phyloP scores from a whole-genome alignment of 2,329 filamentous ascomycete species.

The Alternaria viburni region DNA sequence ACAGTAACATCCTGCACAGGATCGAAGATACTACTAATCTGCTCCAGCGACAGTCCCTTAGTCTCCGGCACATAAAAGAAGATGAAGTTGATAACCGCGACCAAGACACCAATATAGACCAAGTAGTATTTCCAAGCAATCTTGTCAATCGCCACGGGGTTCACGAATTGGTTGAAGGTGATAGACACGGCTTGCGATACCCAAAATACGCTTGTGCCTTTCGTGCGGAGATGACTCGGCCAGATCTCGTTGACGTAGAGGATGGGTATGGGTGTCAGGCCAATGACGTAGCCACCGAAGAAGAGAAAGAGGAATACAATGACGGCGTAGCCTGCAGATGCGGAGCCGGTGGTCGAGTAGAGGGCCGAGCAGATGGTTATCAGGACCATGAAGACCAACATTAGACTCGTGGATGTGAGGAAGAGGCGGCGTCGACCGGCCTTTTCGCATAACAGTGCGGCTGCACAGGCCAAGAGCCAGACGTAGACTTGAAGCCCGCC shows the following conservation, averaged over 20 bases:
- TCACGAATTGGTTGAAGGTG: slow-evolving; percentile 25
- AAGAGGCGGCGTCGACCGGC: slow-evolving; percentile 54
- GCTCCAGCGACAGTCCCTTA: slow-evolving; percentile 22
- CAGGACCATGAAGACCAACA: slow-evolving; percentile 53
- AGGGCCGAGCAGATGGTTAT: slow-evolving; percentile 50
- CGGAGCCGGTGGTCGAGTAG: slow-evolving; percentile 12
- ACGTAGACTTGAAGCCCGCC: slow-evolving; percentile 51
- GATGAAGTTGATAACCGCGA: slow-evolving; percentile 15
- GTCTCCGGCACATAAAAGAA: slow-evolving; percentile 25
- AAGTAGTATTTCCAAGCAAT: slow-evolving; percentile 35
- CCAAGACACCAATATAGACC: slow-evolving; percentile 27
- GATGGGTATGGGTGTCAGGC: slow-evolving; percentile 42
- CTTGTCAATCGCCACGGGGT: slow-evolving; percentile 27
- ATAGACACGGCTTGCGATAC: slow-evolving; percentile 20
- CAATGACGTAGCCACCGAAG: slow-evolving; percentile 37
- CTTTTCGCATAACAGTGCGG: slow-evolving; percentile 51
- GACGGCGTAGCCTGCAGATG: slow-evolving; percentile 18
- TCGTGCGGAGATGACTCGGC: slow-evolving; percentile 35
- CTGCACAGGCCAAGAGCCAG: slow-evolving; percentile 42
- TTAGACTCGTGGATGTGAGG: slow-evolving; percentile 50
- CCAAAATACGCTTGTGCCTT: slow-evolving; percentile 25
- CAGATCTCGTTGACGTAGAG: slow-evolving; percentile 46
- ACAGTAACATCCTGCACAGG: not conserved
- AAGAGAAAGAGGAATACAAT: slow-evolving; percentile 28
- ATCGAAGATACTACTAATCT: slow-evolving; percentile 21